phyloP scores from a whole-genome alignment of 371 early-diverging fungal species.

The Apophysomyces variabilis region DNA sequence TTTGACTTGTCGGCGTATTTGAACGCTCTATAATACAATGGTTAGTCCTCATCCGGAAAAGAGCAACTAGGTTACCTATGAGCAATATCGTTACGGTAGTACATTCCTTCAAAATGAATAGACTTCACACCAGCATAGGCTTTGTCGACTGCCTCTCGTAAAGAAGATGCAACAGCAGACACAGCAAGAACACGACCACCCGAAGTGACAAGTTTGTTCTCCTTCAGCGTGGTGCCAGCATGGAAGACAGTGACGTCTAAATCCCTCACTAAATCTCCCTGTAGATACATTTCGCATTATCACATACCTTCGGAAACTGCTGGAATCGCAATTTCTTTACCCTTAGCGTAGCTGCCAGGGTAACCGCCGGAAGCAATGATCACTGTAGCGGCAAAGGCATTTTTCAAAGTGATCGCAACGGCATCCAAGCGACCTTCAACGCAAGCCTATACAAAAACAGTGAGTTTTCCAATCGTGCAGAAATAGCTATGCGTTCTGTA shows the following conservation, averaged over 20 bases:
- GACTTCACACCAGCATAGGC: slow-evolving; percentile 75
- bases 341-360: slow-evolving; percentile 87
- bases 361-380: slow-evolving; percentile 93
- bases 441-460: slow-evolving; percentile 61
- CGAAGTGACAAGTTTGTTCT: slow-evolving; percentile 74
- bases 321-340: slow-evolving; percentile 73
- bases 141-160: slow-evolving; percentile 76
- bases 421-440: slow-evolving; percentile 91
- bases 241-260: slow-evolving; percentile 85
- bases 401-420: slow-evolving; percentile 73
- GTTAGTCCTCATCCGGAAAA: neutral
- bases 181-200: slow-evolving; percentile 97
- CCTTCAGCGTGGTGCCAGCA: slow-evolving; percentile 80
- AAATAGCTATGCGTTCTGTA: neutral
- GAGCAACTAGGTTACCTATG: slow-evolving; percentile 55
- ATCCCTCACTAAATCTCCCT: slow-evolving; percentile 18
- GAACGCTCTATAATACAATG: slow-evolving; percentile 58
- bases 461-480: neutral
- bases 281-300: neutral
- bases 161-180: slow-evolving; percentile 75
- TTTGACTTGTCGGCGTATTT: slow-evolving; percentile 53
- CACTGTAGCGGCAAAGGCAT: slow-evolving; percentile 87
- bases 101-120: slow-evolving; percentile 84
- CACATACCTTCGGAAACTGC: slow-evolving; percentile 30
- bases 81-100: slow-evolving; percentile 92